Evolutionary conservation across 306 rosid species (phyloP).

Genomic region (Pyrus betulifolia): DNA sequence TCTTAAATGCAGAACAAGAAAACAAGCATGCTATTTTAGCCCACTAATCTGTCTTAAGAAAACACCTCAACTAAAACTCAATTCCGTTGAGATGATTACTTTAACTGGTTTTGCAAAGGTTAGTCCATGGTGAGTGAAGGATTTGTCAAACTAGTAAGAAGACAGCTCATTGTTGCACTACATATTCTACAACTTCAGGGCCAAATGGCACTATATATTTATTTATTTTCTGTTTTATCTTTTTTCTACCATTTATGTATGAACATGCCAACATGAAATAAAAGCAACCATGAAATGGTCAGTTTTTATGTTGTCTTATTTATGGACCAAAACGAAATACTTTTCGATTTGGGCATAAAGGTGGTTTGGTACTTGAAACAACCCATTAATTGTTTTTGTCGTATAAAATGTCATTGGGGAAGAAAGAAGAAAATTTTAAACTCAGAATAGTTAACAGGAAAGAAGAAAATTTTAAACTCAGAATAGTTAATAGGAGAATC

Average conservation of each 20-base stretch:
- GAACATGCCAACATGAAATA: not conserved
- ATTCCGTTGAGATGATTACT: too few relatives aligned
- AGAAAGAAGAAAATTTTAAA: not conserved
- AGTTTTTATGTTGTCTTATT: not conserved
- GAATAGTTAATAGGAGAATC: too few relatives aligned
- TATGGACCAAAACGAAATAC: not conserved
- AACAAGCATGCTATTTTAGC: rapidly evolving
- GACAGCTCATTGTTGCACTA: not conserved
- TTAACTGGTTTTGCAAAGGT: not conserved
- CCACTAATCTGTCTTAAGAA: too few relatives aligned
- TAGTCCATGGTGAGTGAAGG: not conserved
- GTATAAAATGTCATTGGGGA: not conserved
- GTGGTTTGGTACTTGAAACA: not conserved
- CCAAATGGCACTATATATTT: not conserved
- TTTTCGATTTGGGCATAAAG: not conserved
- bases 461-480: not conserved
- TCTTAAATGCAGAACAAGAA: too few relatives aligned
- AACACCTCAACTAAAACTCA: too few relatives aligned
- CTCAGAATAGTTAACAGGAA: too few relatives aligned
- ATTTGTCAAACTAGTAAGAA: not conserved
- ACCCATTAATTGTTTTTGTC: not conserved
- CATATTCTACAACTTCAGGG: not conserved
- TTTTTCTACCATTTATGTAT: not conserved
- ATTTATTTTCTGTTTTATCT: too few relatives aligned
- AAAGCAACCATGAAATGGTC: not conserved